Percentiles rank a stretch among this genome's conserved stretches.
These are phyloP conservation scores for Candida michaelii DNA, from an alignment of 805 yeast species.

Conservation along the genomic window DNA sequence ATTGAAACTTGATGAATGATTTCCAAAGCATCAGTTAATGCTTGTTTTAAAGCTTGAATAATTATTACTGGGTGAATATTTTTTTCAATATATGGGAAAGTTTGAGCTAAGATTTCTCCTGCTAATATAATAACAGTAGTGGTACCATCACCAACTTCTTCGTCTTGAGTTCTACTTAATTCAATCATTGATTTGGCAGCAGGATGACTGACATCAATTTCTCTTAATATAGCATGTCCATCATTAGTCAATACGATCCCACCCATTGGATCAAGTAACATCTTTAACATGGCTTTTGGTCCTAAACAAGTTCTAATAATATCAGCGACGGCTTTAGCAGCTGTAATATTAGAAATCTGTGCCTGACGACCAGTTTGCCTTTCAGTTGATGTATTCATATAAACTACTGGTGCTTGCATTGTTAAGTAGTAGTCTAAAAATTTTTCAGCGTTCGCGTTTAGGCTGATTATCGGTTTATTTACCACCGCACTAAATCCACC, in stretches of 20 bases:
- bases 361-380: conserved; percentile 97
- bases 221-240: conserved; percentile 97
- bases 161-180: conserved; percentile 94
- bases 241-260: conserved; percentile 97
- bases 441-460: conserved; percentile 9
- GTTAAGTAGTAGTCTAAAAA: conserved; percentile 2
- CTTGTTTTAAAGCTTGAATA: conserved; percentile 90
- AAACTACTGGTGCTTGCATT: conserved; percentile 51
- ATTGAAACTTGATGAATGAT: conserved; percentile 79
- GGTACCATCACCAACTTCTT: conserved; percentile 98
- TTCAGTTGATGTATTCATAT: conserved; percentile 75
- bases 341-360: conserved; percentile 93
- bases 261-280: conserved; percentile 95
- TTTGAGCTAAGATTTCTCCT: conserved; percentile 94
- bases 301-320: conserved; percentile 97
- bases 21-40: conserved; percentile 85
- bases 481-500: not conserved
- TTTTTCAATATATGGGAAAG: conserved; percentile 90
- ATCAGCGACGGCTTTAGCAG: conserved; percentile 99
- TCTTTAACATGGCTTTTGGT: conserved; percentile 98
- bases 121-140: conserved; percentile 96
- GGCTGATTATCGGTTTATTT: not conserved
- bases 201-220: conserved; percentile 96
- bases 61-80: conserved; percentile 96
- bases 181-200: conserved; percentile 99